Conservation (phyloP, 2,329 filamentous ascomycete species). For the Clarireedia homoeocarpa region DNA sequence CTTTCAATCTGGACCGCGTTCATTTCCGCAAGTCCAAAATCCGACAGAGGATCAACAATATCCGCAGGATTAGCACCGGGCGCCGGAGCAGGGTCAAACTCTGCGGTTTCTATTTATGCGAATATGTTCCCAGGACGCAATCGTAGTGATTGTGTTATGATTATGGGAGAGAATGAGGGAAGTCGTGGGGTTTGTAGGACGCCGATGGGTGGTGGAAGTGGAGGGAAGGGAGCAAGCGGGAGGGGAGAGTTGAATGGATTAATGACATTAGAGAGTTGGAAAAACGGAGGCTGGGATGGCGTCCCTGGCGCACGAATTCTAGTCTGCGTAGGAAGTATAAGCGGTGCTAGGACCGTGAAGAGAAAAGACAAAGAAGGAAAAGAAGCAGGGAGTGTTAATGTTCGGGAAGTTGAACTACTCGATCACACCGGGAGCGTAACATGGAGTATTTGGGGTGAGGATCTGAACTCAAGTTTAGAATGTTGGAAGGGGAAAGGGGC, state of each 20-base stretch:
- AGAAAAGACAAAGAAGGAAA: slow-evolving; percentile 38
- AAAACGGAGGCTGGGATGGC: slow-evolving; percentile 44
- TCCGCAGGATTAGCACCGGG: no score
- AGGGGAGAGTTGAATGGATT: slow-evolving; percentile 34
- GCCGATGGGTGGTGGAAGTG: slow-evolving; percentile 36
- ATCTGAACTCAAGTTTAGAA: slow-evolving; percentile 35
- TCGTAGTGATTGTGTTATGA: slow-evolving; percentile 43
- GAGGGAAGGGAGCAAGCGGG: slow-evolving; percentile 15
- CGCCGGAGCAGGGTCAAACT: slow-evolving; percentile 20
- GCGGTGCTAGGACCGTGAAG: slow-evolving; percentile 41
- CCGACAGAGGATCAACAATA: slow-evolving; percentile 30
- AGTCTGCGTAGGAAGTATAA: slow-evolving; percentile 50
- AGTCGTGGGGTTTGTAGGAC: slow-evolving; percentile 36
- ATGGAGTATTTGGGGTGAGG: slow-evolving; percentile 48
- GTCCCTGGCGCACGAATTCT: slow-evolving; percentile 42
- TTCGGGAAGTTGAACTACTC: slow-evolving; percentile 45
- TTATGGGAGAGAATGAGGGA: slow-evolving; percentile 40
- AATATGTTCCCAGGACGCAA: slow-evolving; percentile 52
- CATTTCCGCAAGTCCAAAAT: slow-evolving; percentile 40
- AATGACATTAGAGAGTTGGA: slow-evolving; percentile 49
- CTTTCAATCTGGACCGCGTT: slow-evolving; percentile 50
- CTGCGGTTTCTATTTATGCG: slow-evolving; percentile 34
- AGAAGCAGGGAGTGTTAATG: slow-evolving; percentile 22
- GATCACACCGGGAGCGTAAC: slow-evolving; percentile 48
- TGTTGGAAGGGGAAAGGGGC: slow-evolving; percentile 41